Evolutionary conservation across 1,284 basidiomycete genomes (phyloP), one percentile per base, ranked within the genome.

Genomic region (Leccinum proximum): DNA sequence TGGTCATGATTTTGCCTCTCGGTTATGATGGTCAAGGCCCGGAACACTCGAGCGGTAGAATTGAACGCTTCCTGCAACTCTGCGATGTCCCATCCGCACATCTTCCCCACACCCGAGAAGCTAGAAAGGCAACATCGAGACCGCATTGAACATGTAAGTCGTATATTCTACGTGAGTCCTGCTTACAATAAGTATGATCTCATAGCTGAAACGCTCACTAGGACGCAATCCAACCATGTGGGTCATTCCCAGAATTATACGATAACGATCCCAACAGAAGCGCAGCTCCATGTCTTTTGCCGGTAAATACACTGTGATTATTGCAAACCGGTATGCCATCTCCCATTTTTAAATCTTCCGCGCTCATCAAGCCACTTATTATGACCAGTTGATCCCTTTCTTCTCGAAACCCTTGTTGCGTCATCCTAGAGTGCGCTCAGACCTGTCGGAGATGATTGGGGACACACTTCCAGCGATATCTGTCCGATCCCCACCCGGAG

Each of bases 11-110:
- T 74, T 80, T 99, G 68, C 96, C 96, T 8, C 97, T 98, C 77
- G 97, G 97, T 60, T 99, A 96, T 81, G 97, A 99, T 78, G 97
- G 97, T 38, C 97, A 99, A 77, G 97, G 97, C 57, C 97, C 97
- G 3, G 97, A 99, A 77, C 97, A 99, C 81, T 98, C 97, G 30
- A 96, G 94, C 72, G 97, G 93, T 62, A 87, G 97, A 66, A 86
- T 98, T 63, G 97, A 99, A 81, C 87, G 97, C 58, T 99, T 98
- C 89, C 81, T 99, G 71, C 96, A 98, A 80, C 86, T 99, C 53
- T 97, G 96, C 74, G 97, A 98, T 78, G 97, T 99, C 74, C 96
- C 22, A 99, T 77, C 97, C 97, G 10, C 86, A 96, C 77, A 76
- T 91, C 69, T 98, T 89, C 87, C 97, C 97, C 5, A 87, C 88